Percentiles rank a stretch among this genome's conserved stretches.
These are phyloP conservation scores for Agrostemma githago DNA, from an alignment of 148 eudicot species.

Conservation along the genomic window DNA sequence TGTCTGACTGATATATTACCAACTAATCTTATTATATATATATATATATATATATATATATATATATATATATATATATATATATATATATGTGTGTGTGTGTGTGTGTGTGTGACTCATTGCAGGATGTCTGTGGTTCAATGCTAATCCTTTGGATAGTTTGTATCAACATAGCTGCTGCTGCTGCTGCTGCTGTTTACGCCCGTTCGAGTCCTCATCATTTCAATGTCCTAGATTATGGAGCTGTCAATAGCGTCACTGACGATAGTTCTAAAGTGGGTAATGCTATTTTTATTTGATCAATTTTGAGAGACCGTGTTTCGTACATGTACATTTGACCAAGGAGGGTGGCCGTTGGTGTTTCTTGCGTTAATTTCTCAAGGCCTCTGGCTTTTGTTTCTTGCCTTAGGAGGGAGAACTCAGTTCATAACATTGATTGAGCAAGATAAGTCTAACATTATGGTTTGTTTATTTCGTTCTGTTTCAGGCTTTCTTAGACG, in stretches of 20 bases:
- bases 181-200: constrained; percentile 1
- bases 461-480: background rate
- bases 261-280: constrained; percentile 39
- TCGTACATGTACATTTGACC: background rate
- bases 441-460: background rate
- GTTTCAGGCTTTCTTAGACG: constrained; percentile 48
- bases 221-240: constrained; percentile 31
- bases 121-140: constrained; percentile 26
- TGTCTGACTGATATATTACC: background rate
- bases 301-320: too few relatives aligned
- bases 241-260: constrained; percentile 23
- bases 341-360: too few relatives aligned
- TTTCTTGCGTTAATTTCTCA: too few relatives aligned
- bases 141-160: constrained; percentile 28
- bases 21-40: background rate
- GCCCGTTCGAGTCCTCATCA: constrained; percentile 17
- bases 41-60: too few relatives aligned
- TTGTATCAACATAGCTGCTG: constrained; percentile 15
- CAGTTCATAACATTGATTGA: background rate
- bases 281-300: background rate
- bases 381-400: too few relatives aligned
- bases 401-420: too few relatives aligned
- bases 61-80: too few relatives aligned
- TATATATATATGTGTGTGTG: too few relatives aligned
- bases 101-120: background rate